phyloP scores from a whole-genome alignment of 2,329 filamentous ascomycete genomes.

The Blumeriella jaapii region DNA sequence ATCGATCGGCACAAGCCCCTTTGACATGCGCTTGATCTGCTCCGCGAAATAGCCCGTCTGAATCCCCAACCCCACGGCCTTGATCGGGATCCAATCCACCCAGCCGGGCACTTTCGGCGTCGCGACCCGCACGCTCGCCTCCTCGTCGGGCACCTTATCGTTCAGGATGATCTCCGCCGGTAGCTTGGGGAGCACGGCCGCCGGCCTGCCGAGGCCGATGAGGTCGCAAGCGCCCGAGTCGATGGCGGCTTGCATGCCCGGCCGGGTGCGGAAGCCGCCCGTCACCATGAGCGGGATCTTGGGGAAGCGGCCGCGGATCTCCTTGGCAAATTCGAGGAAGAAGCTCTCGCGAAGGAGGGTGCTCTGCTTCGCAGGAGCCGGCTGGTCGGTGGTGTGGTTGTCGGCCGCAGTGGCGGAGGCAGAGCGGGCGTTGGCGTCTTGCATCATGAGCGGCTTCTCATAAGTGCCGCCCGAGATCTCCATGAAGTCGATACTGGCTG shows the following conservation, averaged over 20 bases:
- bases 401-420: constrained; percentile 5
- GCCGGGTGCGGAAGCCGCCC: constrained; percentile 47
- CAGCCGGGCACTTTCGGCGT: constrained; percentile 5
- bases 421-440: no score
- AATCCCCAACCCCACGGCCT: constrained; percentile 11
- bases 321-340: constrained; percentile 54
- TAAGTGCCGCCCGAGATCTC: constrained; percentile 55
- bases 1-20: constrained; percentile 8
- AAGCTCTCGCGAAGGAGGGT: constrained; percentile 51
- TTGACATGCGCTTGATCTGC: constrained; percentile 25
- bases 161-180: constrained; percentile 29
- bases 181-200: constrained; percentile 33
- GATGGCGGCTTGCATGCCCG: constrained; percentile 38
- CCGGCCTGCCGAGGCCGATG: constrained; percentile 37
- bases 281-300: constrained; percentile 43
- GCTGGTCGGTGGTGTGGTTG: not conserved
- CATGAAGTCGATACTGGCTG: constrained; percentile 46
- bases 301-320: constrained; percentile 35
- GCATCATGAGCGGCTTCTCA: constrained; percentile 34
- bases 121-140: constrained; percentile 11
- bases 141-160: constrained; percentile 19
- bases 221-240: constrained; percentile 36
- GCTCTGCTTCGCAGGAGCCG: constrained; percentile 27
- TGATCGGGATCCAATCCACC: constrained; percentile 7
- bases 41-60: constrained; percentile 19